These are phyloP conservation scores for Schwanniomyces pseudopolymorphus DNA, from an alignment of 805 yeast genomes.

Conservation along the genomic window DNA sequence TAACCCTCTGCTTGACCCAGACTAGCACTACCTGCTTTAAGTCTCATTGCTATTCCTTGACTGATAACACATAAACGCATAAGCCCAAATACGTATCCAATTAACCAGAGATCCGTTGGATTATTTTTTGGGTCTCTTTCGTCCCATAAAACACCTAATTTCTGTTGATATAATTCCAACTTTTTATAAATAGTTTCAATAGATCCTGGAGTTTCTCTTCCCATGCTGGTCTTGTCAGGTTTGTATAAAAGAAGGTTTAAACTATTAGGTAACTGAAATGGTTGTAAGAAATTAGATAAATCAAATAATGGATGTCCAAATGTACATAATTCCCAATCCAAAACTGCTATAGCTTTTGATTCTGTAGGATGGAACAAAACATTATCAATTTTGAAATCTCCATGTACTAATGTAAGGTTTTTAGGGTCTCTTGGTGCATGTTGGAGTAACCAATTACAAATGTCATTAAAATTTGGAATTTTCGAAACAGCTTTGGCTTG, in stretches of 20 bases:
- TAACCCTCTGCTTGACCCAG: constrained; percentile 48
- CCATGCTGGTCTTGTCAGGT: constrained; percentile 29
- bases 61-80: constrained; percentile 55
- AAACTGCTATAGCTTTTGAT: constrained; percentile 50
- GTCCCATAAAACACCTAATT: constrained; percentile 30
- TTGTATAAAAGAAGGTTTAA: constrained; percentile 30
- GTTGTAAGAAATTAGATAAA: constrained; percentile 56
- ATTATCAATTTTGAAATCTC: constrained; percentile 66
- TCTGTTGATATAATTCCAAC: constrained; percentile 25
- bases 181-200: constrained; percentile 17
- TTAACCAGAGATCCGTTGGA: constrained; percentile 46
- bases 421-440: constrained; percentile 50
- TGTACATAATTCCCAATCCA: constrained; percentile 69
- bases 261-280: constrained; percentile 45
- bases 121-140: constrained; percentile 37
- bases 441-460: constrained; percentile 40
- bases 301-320: constrained; percentile 66
- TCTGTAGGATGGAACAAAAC: constrained; percentile 57
- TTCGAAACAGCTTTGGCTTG: constrained; percentile 42
- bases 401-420: constrained; percentile 52
- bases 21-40: constrained; percentile 51
- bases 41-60: constrained; percentile 62
- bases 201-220: constrained; percentile 30
- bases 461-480: constrained; percentile 46
- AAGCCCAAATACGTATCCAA: constrained; percentile 57